These are phyloP conservation scores for Sonneratia caseolaris DNA, from an alignment of 345 rosid species.

Conservation along the genomic window DNA sequence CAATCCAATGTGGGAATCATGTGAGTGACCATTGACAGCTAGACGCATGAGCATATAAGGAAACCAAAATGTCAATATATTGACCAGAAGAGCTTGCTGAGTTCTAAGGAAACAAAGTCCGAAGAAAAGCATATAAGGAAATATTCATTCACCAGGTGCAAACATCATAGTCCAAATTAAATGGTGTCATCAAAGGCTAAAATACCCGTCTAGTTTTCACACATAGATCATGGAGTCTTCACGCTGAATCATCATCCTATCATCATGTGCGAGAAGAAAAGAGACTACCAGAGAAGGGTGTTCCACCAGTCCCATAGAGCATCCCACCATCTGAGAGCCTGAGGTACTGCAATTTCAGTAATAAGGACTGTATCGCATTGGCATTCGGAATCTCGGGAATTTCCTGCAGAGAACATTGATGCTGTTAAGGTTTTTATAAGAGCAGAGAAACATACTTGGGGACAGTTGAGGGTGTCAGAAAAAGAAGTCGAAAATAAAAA, in stretches of 20 bases:
- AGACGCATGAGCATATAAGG: no score
- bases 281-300: not conserved
- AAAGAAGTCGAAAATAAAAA: not conserved
- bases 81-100: not conserved
- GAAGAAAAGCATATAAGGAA: not conserved
- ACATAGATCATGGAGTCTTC: not conserved
- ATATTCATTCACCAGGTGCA: not conserved
- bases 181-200: not conserved
- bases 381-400: slow-evolving; percentile 45
- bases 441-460: not conserved
- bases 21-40: no score
- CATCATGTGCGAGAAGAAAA: not conserved
- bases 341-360: slow-evolving; percentile 17
- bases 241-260: slow-evolving; percentile 5
- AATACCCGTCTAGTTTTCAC: no score
- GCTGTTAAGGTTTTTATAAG: not conserved
- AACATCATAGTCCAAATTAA: not conserved
- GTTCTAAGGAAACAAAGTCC: not conserved
- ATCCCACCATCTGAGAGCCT: not conserved
- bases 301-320: not conserved
- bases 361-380: slow-evolving; percentile 64
- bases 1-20: no score
- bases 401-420: slow-evolving; percentile 35
- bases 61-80: not conserved
- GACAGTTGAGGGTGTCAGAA: no score